Evolutionary conservation across 768 basidiomycete genomes (phyloP).

Genomic region (Tricholoma furcatifolium): DNA sequence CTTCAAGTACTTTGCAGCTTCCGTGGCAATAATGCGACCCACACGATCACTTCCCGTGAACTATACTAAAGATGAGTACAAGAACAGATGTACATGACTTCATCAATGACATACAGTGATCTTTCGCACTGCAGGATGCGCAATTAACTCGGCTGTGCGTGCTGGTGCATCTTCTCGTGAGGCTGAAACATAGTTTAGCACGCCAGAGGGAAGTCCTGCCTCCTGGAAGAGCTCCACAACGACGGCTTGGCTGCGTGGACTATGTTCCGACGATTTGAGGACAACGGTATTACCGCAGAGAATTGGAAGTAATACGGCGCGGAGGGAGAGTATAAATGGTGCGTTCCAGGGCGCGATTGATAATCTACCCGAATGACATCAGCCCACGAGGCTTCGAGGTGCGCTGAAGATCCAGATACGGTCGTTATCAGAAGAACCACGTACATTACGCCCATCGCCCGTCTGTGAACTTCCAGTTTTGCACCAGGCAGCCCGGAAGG

Average conservation of each 20-base stretch:
- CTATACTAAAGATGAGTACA: conserved; percentile 21
- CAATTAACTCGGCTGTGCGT: conserved; percentile 51
- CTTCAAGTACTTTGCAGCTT: conserved; percentile 56
- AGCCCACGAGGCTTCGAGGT: background rate
- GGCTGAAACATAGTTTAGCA: conserved; percentile 54
- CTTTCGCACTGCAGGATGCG: conserved; percentile 48
- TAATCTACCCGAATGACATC: conserved; percentile 32
- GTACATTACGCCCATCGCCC: conserved; percentile 54
- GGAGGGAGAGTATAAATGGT: conserved; percentile 41
- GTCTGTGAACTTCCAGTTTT: conserved; percentile 40
- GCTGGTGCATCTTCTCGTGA: conserved; percentile 41
- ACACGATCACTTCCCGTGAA: conserved; percentile 59
- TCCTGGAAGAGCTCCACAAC: conserved; percentile 48
- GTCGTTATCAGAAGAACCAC: conserved; percentile 18
- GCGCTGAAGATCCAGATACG: background rate
- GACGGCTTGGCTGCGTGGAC: conserved; percentile 45
- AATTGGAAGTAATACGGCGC: conserved; percentile 44
- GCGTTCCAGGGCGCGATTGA: conserved; percentile 60
- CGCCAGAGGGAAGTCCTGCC: conserved; percentile 61
- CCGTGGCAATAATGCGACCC: conserved; percentile 49
- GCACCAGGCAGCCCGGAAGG: conserved; percentile 44
- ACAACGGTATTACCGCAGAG: conserved; percentile 59
- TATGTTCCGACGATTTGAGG: conserved; percentile 50
- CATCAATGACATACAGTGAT: conserved; percentile 41
- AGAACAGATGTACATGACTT: background rate